A percentile compares a stretch with the other conserved stretches of the same genome.
Conservation (phyloP, 371 early-diverging fungal genomes). For the Neoconidiobolus thromboides region DNA sequence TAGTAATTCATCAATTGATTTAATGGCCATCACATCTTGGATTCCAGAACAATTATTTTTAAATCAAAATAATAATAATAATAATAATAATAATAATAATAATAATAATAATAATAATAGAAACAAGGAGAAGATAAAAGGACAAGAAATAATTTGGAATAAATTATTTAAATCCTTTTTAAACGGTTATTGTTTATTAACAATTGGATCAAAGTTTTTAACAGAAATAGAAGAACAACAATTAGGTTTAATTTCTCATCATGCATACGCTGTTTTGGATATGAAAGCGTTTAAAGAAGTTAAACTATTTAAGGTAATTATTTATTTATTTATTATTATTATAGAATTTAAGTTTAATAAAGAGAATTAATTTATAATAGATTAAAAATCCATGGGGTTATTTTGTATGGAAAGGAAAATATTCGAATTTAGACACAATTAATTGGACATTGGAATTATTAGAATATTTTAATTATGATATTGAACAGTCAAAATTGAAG, state of each 20-base stretch:
- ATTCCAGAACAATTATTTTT: not conserved
- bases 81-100: conserved; percentile 7
- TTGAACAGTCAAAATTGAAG: conserved; percentile 8
- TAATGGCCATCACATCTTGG: not conserved
- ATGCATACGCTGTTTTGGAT: conserved; percentile 75
- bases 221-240: conserved; percentile 26
- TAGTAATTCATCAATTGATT: conserved; percentile 31
- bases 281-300: conserved; percentile 12
- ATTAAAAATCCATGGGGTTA: not conserved
- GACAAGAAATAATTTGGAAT: conserved; percentile 25
- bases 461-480: not conserved
- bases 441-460: not conserved
- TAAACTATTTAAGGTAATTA: not conserved
- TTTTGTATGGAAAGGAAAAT: not conserved
- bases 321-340: not conserved
- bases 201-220: conserved; percentile 52
- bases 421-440: not conserved
- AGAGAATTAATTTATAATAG: not conserved
- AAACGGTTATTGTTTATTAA: conserved; percentile 37
- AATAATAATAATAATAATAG: no score
- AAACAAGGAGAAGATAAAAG: no score
- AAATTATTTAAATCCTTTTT: conserved; percentile 43
- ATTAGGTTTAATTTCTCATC: conserved; percentile 63
- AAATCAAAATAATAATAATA: conserved; percentile 25
- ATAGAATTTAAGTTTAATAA: not conserved